These are phyloP conservation scores for Corylus avellana DNA, from an alignment of 306 rosid species.

Conservation along the genomic window DNA sequence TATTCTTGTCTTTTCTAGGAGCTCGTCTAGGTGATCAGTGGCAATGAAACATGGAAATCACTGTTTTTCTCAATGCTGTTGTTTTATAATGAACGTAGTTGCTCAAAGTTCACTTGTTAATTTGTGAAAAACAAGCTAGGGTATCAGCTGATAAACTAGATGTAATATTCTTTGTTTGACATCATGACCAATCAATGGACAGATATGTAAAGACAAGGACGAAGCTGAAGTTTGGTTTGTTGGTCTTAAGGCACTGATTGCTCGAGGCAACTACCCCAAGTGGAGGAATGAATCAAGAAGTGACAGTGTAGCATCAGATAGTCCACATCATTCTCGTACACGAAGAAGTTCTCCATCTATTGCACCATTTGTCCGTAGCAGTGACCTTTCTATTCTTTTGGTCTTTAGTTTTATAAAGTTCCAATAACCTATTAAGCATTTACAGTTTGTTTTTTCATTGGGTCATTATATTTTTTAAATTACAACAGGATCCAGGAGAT, in stretches of 20 bases:
- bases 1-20: slow-evolving; percentile 14
- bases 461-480: slow-evolving; percentile 18
- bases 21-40: not conserved
- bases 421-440: slow-evolving; percentile 23
- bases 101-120: slow-evolving; percentile 28
- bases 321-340: slow-evolving; percentile 54
- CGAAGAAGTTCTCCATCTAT: slow-evolving; percentile 60
- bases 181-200: slow-evolving; percentile 37
- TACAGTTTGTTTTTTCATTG: slow-evolving; percentile 14
- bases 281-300: slow-evolving; percentile 54
- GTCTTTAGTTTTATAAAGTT: slow-evolving; percentile 27
- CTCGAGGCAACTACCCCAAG: slow-evolving; percentile 55
- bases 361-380: slow-evolving; percentile 63
- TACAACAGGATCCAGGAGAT: slow-evolving; percentile 74
- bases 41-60: slow-evolving; percentile 13
- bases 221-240: slow-evolving; percentile 99
- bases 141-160: slow-evolving; percentile 13
- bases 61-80: slow-evolving; percentile 14
- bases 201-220: slow-evolving; percentile 98
- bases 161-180: slow-evolving; percentile 29
- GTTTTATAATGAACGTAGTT: slow-evolving; percentile 2
- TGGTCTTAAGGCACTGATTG: slow-evolving; percentile 82
- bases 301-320: slow-evolving; percentile 55
- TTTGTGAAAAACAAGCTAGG: slow-evolving; percentile 11
- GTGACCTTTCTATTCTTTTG: slow-evolving; percentile 19